Percentiles rank a stretch among this genome's conserved stretches.
Conservation (phyloP, 192 early-diverging fungal genomes). For the Podila minutissima region DNA sequence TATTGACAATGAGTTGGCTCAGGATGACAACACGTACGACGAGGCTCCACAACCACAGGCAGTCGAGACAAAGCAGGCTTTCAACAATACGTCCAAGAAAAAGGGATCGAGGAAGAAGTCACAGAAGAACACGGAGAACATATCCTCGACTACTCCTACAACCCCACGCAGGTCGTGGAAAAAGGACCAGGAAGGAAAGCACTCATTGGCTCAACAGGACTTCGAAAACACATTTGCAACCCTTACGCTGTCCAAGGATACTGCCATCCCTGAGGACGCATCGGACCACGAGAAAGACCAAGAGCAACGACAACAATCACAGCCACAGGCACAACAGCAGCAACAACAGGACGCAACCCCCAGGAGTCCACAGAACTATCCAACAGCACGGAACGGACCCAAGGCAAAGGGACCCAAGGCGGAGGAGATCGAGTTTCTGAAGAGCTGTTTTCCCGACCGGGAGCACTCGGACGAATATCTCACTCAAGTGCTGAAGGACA, state of each 20-base stretch:
- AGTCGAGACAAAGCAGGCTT: too few relatives aligned
- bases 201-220: neutral
- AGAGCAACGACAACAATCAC: neutral
- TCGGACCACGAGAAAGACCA: neutral
- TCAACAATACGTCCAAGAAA: neutral
- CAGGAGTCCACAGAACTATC: neutral
- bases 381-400: neutral
- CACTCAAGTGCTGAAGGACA: conserved; percentile 24
- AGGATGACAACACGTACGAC: conserved; percentile 5
- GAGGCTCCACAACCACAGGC: neutral
- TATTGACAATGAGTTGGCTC: neutral
- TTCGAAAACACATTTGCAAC: neutral
- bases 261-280: neutral
- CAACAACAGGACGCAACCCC: neutral
- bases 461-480: conserved; percentile 43
- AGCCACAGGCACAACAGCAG: neutral
- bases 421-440: conserved; percentile 41
- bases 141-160: neutral
- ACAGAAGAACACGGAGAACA: neutral
- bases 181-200: conserved; percentile 3
- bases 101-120: neutral
- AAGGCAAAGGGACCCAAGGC: neutral
- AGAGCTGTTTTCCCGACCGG: conserved; percentile 41
- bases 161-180: conserved; percentile 14
- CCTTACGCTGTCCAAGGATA: neutral